These are phyloP conservation scores for Verticillium zaregamsianum DNA, from an alignment of 2,329 filamentous ascomycete genomes.

Conservation along the genomic window DNA sequence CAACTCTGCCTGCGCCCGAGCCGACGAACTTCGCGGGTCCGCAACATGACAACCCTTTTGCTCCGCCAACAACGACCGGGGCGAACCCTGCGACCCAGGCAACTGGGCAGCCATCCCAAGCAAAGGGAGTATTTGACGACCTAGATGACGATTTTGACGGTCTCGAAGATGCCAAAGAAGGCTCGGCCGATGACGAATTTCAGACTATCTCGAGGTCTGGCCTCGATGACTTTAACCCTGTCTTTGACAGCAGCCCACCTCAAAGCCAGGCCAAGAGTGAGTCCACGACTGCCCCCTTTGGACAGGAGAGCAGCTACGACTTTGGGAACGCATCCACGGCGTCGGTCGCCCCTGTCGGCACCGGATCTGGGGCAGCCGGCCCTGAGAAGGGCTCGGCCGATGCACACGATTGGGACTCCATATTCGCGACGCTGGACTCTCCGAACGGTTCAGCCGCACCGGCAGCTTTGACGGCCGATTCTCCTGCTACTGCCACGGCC, in stretches of 20 bases:
- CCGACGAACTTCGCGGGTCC: neutral
- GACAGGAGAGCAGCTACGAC: conserved; percentile 55
- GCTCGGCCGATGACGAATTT: conserved; percentile 74
- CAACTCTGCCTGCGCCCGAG: neutral
- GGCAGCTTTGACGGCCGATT: conserved; percentile 5
- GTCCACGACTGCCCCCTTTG: conserved; percentile 38
- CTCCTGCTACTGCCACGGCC: neutral
- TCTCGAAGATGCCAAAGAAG: conserved; percentile 79
- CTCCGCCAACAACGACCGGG: neutral
- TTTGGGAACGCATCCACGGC: conserved; percentile 44
- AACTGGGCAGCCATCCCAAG: conserved; percentile 7
- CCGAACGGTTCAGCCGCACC: conserved; percentile 24
- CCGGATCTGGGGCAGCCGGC: conserved; percentile 13
- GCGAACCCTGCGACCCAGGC: conserved; percentile 15
- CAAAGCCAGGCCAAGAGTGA: conserved; percentile 52
- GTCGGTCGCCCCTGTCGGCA: conserved; percentile 19
- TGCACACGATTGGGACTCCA: conserved; percentile 87
- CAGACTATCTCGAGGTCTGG: conserved; percentile 67
- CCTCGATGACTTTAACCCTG: conserved; percentile 74
- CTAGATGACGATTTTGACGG: conserved; percentile 79
- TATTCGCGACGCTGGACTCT: conserved; percentile 77
- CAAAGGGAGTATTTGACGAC: conserved; percentile 63
- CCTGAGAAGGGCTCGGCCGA: conserved; percentile 26
- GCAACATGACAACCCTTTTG: conserved; percentile 1
- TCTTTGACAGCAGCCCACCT: conserved; percentile 69